These are phyloP conservation scores for Trichoderma sp. DNA, from an alignment of 2,329 filamentous ascomycete species.

Conservation along the genomic window DNA sequence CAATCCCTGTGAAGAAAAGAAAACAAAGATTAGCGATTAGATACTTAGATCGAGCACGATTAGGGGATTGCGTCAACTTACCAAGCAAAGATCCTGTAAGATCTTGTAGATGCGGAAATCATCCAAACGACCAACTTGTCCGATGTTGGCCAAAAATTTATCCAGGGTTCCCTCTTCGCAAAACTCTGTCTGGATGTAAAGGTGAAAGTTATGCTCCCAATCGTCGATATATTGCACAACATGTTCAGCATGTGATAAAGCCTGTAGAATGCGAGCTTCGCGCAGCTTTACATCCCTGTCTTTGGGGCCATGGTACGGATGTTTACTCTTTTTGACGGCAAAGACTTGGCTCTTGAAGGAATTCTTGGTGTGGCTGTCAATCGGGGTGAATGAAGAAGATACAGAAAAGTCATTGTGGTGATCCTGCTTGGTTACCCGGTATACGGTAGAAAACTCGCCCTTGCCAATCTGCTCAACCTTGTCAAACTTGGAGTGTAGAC, in stretches of 20 bases:
- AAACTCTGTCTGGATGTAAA: constrained; percentile 97
- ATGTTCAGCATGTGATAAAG: constrained; percentile 78
- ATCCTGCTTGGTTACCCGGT: constrained; percentile 60
- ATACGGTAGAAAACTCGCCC: constrained; percentile 93
- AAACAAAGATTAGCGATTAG: constrained; percentile 16
- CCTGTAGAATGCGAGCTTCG: constrained; percentile 76
- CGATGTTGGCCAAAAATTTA: constrained; percentile 77
- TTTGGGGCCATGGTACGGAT: constrained; percentile 71
- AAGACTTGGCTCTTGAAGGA: constrained; percentile 63
- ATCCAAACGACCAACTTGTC: constrained; percentile 81
- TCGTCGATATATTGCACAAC: constrained; percentile 78
- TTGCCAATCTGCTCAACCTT: constrained; percentile 77
- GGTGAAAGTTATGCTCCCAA: constrained; percentile 81
- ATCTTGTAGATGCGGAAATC: constrained; percentile 99
- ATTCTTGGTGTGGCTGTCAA: constrained; percentile 48
- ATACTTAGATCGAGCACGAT: background rate
- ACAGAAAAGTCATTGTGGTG: constrained; percentile 35
- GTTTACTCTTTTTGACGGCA: constrained; percentile 90
- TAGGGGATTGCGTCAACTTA: constrained; percentile 45
- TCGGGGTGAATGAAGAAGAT: constrained; percentile 46
- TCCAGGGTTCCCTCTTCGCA: constrained; percentile 93
- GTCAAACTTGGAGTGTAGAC: constrained; percentile 71
- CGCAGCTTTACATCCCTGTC: constrained; percentile 82
- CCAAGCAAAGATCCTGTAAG: constrained; percentile 77
- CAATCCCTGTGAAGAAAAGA: constrained; percentile 59